phyloP scores from a whole-genome alignment of 495 filamentous ascomycete genomes.

The Pseudomonodictys pantanalensis region DNA sequence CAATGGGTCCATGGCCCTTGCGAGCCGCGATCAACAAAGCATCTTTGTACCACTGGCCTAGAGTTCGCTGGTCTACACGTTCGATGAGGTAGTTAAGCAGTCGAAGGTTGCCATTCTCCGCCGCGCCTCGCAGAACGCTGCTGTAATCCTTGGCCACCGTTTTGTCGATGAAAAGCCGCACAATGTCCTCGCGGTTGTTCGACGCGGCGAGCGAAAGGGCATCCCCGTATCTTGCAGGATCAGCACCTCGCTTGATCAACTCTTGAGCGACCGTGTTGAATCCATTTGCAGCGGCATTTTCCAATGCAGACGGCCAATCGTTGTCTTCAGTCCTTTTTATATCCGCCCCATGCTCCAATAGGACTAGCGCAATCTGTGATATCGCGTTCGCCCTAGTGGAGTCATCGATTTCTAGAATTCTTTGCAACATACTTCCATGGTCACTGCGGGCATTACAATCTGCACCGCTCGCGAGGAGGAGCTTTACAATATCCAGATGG shows the following conservation, averaged over 20 bases:
- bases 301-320: neutral
- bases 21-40: no score
- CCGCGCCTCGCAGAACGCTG: neutral
- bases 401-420: neutral
- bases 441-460: neutral
- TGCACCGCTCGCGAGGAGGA: neutral
- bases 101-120: neutral
- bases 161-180: neutral
- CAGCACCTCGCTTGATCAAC: neutral
- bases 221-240: neutral
- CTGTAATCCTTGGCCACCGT: neutral
- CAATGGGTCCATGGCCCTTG: no score
- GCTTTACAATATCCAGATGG: neutral
- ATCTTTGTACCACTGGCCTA: no score
- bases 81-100: neutral
- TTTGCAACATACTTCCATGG: neutral
- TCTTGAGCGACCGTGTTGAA: neutral
- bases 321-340: neutral
- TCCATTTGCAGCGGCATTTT: neutral
- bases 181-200: neutral
- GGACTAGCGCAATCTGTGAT: neutral
- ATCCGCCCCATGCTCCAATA: neutral
- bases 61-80: no score
- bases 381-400: neutral
- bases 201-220: neutral